Evolutionary conservation across 306 rosid genomes (phyloP).

Genomic region (Cucurbita argyrosperma): DNA sequence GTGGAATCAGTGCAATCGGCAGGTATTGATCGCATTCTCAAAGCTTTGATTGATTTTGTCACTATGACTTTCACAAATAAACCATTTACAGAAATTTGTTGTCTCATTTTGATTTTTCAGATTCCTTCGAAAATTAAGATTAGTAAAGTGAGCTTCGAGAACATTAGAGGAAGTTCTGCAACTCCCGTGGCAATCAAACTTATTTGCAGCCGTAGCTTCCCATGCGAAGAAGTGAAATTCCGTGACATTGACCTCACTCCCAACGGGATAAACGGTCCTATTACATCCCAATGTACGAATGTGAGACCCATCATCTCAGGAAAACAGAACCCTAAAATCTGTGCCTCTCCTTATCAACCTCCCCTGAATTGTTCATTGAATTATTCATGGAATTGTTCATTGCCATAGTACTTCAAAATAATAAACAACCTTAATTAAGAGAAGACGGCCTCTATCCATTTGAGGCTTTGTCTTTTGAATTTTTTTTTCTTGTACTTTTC

Average conservation of each 20-base stretch:
- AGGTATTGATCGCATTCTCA: conserved; percentile 9
- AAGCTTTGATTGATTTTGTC: background rate
- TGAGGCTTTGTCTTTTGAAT: too few species aligned
- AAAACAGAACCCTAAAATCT: conserved; percentile 8
- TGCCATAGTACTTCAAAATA: background rate
- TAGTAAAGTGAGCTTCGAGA: conserved; percentile 31
- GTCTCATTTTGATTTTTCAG: background rate
- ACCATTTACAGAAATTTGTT: background rate
- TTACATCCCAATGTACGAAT: conserved; percentile 17
- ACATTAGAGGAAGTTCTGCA: conserved; percentile 21
- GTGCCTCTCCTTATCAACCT: background rate
- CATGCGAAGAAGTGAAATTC: conserved; percentile 27
- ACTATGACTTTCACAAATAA: too few species aligned
- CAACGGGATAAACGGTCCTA: conserved; percentile 2
- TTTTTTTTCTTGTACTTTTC: too few species aligned
- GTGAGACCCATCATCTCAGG: conserved; percentile 21
- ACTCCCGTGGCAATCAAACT: conserved; percentile 18
- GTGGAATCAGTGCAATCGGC: conserved; percentile 15
- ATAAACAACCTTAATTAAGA: background rate
- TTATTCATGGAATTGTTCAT: too few species aligned
- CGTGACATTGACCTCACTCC: conserved; percentile 15
- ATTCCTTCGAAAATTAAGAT: conserved; percentile 31
- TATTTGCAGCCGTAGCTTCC: conserved; percentile 18
- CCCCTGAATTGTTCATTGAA: background rate
- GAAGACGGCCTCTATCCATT: too few species aligned